These are phyloP conservation scores for Ephemerocybe angulata DNA, from an alignment of 768 basidiomycete species.

Conservation along the genomic window DNA sequence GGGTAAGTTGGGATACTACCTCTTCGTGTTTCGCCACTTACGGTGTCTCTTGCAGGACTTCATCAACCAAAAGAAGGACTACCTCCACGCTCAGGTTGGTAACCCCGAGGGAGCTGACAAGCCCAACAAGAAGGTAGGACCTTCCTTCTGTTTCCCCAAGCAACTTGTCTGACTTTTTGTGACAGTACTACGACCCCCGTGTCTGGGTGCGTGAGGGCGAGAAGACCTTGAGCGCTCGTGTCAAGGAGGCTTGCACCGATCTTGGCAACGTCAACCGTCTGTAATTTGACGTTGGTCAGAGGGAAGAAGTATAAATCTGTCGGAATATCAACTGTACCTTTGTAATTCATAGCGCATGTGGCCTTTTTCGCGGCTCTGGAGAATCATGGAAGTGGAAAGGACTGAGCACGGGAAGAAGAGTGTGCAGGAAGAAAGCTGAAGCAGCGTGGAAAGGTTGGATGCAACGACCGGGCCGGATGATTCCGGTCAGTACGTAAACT, in stretches of 20 bases:
- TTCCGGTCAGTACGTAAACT: no score
- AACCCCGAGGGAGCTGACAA: slow-evolving; percentile 97
- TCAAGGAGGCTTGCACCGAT: slow-evolving; percentile 92
- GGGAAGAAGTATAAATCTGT: neutral
- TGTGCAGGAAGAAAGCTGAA: no score
- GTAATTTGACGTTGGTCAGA: slow-evolving; percentile 10
- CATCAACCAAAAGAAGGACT: slow-evolving; percentile 78
- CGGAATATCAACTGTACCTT: neutral
- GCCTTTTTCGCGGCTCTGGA: no score
- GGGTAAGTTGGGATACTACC: slow-evolving; percentile 39
- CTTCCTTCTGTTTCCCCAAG: neutral
- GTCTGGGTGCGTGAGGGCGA: slow-evolving; percentile 99
- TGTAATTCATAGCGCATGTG: neutral
- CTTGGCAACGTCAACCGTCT: slow-evolving; percentile 57
- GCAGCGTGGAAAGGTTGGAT: no score
- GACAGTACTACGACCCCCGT: slow-evolving; percentile 88
- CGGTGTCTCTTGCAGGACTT: slow-evolving; percentile 60
- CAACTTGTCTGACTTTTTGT: neutral
- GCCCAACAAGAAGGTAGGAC: slow-evolving; percentile 94
- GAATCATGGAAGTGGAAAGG: no score
- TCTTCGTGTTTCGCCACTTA: neutral
- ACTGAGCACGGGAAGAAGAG: no score
- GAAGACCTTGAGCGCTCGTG: slow-evolving; percentile 83
- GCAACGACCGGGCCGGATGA: no score
- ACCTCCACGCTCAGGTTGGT: slow-evolving; percentile 87